Percentiles rank a stretch among this genome's conserved stretches.
These are phyloP conservation scores for Cyberlindnera xylosilytica DNA, from an alignment of 805 yeast species.

Conservation along the genomic window DNA sequence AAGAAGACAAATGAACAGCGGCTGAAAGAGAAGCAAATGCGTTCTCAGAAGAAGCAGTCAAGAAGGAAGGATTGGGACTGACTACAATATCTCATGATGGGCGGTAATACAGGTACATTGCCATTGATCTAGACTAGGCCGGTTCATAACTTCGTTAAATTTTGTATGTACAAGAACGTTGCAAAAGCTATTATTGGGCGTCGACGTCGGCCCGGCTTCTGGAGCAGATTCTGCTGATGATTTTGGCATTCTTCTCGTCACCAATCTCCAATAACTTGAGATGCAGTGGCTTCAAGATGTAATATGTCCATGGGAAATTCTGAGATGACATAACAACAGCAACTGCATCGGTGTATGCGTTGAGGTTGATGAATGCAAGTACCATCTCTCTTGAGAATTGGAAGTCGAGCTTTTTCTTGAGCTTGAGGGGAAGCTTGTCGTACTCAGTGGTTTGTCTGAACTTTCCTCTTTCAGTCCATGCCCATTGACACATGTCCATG, in stretches of 20 bases:
- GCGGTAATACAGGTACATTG: too few relatives aligned
- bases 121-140: too few relatives aligned
- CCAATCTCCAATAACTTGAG: slow-evolving; percentile 41
- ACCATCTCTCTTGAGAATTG: slow-evolving; percentile 74
- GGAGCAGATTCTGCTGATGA: slow-evolving; percentile 29
- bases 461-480: slow-evolving; percentile 79
- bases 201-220: too few relatives aligned
- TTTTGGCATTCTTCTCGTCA: slow-evolving; percentile 33
- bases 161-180: slow-evolving; percentile 14
- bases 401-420: slow-evolving; percentile 50
- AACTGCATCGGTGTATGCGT: slow-evolving; percentile 64
- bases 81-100: too few relatives aligned
- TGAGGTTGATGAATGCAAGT: slow-evolving; percentile 49
- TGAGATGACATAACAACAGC: slow-evolving; percentile 64
- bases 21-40: slow-evolving; percentile 34
- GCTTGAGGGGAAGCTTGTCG: slow-evolving; percentile 33
- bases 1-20: slow-evolving; percentile 33
- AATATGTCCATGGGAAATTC: slow-evolving; percentile 66
- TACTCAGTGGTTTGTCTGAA: slow-evolving; percentile 58
- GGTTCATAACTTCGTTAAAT: neutral
- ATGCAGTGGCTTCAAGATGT: slow-evolving; percentile 42
- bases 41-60: slow-evolving; percentile 36
- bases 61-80: slow-evolving; percentile 21
- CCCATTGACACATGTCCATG: slow-evolving; percentile 53
- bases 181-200: too few relatives aligned